Evolutionary conservation across 192 early-diverging fungal species (phyloP).

Genomic region (Podila epicladia): DNA sequence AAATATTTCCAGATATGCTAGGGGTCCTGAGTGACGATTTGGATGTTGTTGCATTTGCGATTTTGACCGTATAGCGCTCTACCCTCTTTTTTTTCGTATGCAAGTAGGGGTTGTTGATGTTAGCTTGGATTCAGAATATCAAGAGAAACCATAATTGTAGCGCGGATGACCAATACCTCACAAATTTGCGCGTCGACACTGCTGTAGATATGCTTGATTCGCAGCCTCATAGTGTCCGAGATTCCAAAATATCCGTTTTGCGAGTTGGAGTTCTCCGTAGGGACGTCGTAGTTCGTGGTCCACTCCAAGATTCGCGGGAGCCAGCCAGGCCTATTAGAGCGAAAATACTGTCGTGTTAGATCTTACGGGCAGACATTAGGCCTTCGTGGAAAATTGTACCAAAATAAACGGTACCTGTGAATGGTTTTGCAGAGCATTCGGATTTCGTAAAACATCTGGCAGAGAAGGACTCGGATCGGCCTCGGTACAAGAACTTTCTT

Average conservation of each 20-base stretch:
- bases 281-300: slow-evolving; percentile 42
- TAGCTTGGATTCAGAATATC: no score
- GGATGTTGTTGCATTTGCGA: neutral
- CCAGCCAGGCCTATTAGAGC: slow-evolving; percentile 58
- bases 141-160: no score
- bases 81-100: neutral
- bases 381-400: neutral
- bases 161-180: slow-evolving; percentile 33
- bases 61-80: neutral
- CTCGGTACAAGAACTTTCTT: slow-evolving; percentile 56
- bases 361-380: no score
- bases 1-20: no score
- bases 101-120: no score
- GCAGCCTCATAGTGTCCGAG: slow-evolving; percentile 41
- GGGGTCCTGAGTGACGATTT: neutral
- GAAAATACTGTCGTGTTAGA: no score
- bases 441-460: slow-evolving; percentile 62
- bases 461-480: slow-evolving; percentile 59
- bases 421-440: slow-evolving; percentile 66
- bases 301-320: slow-evolving; percentile 60
- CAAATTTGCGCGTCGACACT: slow-evolving; percentile 46
- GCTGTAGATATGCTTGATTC: slow-evolving; percentile 34
- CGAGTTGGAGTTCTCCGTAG: slow-evolving; percentile 12
- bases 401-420: slow-evolving; percentile 42
- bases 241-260: slow-evolving; percentile 12